These are phyloP conservation scores for Petunia axillaris DNA, from an alignment of 257 asterid species.

Conservation along the genomic window DNA sequence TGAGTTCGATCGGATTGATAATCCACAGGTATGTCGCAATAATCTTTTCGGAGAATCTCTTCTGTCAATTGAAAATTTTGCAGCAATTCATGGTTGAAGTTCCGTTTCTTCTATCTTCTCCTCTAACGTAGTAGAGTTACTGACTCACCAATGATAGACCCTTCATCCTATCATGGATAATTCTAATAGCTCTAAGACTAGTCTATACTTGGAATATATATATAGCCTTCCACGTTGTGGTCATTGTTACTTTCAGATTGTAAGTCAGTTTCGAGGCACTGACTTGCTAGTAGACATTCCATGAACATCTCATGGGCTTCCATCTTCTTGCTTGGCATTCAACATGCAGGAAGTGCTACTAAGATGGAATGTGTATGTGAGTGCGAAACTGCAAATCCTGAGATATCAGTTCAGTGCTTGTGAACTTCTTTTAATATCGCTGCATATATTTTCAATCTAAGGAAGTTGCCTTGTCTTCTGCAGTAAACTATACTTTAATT, in stretches of 20 bases:
- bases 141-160: not conserved
- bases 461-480: not conserved
- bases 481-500: not conserved
- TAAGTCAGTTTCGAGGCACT: slow-evolving; percentile 9
- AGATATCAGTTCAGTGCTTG: slow-evolving; percentile 16
- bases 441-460: not conserved
- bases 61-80: not conserved
- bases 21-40: slow-evolving; percentile 72
- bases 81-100: not conserved
- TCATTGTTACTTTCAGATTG: not conserved
- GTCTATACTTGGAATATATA: not conserved
- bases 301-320: slow-evolving; percentile 23
- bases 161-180: not conserved
- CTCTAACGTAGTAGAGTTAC: not conserved
- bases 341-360: not conserved
- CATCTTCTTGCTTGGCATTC: not conserved
- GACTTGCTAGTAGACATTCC: slow-evolving; percentile 17
- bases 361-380: not conserved
- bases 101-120: not conserved
- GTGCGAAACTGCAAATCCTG: not conserved
- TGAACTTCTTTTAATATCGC: not conserved
- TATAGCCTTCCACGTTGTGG: not conserved
- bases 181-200: not conserved
- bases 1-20: slow-evolving; percentile 81
- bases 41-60: not conserved